phyloP scores from a whole-genome alignment of 768 basidiomycete genomes.

The Phylloporus arenicola region DNA sequence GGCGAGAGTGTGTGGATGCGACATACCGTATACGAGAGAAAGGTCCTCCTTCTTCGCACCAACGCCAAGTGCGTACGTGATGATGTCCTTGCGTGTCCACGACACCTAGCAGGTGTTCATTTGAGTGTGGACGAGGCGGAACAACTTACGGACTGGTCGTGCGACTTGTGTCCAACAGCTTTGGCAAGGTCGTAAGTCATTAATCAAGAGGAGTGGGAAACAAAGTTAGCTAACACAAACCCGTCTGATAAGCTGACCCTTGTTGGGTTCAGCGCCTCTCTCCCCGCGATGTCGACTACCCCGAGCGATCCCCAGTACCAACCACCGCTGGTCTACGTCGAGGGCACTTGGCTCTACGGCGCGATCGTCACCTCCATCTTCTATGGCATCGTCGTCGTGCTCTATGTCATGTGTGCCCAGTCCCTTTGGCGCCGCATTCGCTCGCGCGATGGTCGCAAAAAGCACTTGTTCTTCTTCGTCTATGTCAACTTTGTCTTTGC shows the following conservation, averaged over 20 bases:
- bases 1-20: not conserved
- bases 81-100: conserved; percentile 81
- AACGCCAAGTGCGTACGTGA: conserved; percentile 75
- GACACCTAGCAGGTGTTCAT: conserved; percentile 45
- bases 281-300: conserved; percentile 13
- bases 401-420: conserved; percentile 23
- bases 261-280: not conserved
- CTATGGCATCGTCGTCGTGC: conserved; percentile 26
- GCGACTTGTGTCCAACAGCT: conserved; percentile 55
- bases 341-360: conserved; percentile 29
- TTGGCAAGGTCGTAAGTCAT: conserved; percentile 60
- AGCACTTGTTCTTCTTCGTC: conserved; percentile 25
- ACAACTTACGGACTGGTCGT: conserved; percentile 45
- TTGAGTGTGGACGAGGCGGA: not conserved
- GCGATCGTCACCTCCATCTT: conserved; percentile 24
- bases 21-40: conserved; percentile 64
- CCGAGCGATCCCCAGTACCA: conserved; percentile 7
- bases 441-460: conserved; percentile 6
- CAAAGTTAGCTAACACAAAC: not conserved
- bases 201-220: not conserved
- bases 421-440: conserved; percentile 25
- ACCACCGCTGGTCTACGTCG: conserved; percentile 14
- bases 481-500: conserved; percentile 28
- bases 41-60: conserved; percentile 76
- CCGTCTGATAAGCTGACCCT: not conserved